Evolutionary conservation across 495 filamentous ascomycete species (phyloP), one percentile per base, ranked within the genome.

Genomic region (Entonaema liquescens): DNA sequence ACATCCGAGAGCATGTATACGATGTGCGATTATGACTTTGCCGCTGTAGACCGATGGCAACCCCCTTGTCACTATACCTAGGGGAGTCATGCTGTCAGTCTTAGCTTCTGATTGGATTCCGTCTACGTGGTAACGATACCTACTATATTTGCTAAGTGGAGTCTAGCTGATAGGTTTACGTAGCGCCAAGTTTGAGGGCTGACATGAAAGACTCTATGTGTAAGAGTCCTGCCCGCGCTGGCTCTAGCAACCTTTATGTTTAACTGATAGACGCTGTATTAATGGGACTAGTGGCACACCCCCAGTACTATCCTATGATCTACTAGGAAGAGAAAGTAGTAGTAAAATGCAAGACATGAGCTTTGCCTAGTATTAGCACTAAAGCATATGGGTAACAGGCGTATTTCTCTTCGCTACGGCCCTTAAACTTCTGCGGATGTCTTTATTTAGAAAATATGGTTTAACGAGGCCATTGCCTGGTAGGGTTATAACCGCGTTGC

Each of bases 101-200:
- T 47, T 5, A 42, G 15, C 29, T 49, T 1, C 23, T 66, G 38
- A 66, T 71, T 71, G 68, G 68, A 13, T 71, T 62, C 62, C 62
- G 42, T 26, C 31, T 38, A 58, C 42, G 35, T 25, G 57, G 62
- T 71, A 66, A 59, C 40, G 15, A 26, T 31, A 2, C 44, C 21
- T 35, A 56, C 38, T 31, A 15, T 52, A 8, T 33, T 42, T 28
- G 19, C 40, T 58, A 29, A 19, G 56, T 70, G 28, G 57, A 54
- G 31, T 49, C 42, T 29, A 65, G 11, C 2, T 49, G 21, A 33
- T 49, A 58, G 40, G 36, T 56, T 42, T 26, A 19, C 13, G 40
- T 19, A 9, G 26, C 35, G 28, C 44, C 28, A 49, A 38, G 17
- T 47, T 59, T 28, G 15, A 55, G 28, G 28, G 28, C 50, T 28